phyloP scores from a whole-genome alignment of 768 basidiomycete species.

The Boletus speciosus region DNA sequence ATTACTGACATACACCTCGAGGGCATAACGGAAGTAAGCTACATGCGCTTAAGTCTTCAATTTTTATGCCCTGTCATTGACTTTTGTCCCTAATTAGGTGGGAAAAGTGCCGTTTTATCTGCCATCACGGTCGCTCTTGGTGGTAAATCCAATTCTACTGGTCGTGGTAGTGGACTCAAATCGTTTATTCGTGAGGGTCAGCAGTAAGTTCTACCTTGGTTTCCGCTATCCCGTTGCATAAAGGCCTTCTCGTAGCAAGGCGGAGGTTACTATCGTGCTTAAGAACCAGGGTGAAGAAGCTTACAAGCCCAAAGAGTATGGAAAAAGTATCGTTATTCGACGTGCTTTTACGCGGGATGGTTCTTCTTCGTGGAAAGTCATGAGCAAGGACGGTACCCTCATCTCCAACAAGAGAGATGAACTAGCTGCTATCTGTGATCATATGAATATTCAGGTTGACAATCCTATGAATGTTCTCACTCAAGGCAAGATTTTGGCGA shows the following conservation, averaged over 20 bases:
- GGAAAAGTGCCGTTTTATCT: conserved; percentile 91
- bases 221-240: neutral
- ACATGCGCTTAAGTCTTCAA: neutral
- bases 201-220: conserved; percentile 42
- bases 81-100: conserved; percentile 51
- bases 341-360: conserved; percentile 80
- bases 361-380: conserved; percentile 77
- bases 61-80: neutral
- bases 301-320: conserved; percentile 80
- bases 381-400: conserved; percentile 57
- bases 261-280: conserved; percentile 76
- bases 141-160: conserved; percentile 88
- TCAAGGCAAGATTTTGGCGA: conserved; percentile 50
- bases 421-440: conserved; percentile 82
- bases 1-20: conserved; percentile 26
- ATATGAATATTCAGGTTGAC: conserved; percentile 96
- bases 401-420: conserved; percentile 81
- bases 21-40: conserved; percentile 90
- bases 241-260: conserved; percentile 40
- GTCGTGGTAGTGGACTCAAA: conserved; percentile 80
- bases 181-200: conserved; percentile 85
- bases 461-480: conserved; percentile 95
- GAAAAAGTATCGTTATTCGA: conserved; percentile 79
- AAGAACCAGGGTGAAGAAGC: conserved; percentile 93
- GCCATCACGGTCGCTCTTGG: conserved; percentile 92